A percentile compares a stretch with the other conserved stretches of the same genome.
phyloP scores from a whole-genome alignment of 176 grass and related monocot species.

The Oryza nivara region DNA sequence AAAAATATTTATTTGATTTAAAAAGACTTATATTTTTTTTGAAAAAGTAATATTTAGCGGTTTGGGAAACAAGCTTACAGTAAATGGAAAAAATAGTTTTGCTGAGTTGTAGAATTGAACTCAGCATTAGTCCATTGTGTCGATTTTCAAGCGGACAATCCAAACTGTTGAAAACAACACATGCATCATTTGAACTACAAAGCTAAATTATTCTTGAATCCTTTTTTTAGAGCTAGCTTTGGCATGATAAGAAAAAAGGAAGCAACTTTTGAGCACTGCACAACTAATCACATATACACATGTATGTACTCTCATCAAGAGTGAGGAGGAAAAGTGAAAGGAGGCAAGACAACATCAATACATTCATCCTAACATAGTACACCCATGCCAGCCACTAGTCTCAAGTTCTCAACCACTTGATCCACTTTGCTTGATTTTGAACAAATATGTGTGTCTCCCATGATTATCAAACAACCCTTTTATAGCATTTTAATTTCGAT shows the following conservation, averaged over 20 bases:
- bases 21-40: too few species aligned
- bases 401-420: neutral
- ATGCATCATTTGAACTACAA: neutral
- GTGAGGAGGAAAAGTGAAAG: neutral
- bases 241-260: neutral
- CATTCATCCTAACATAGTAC: neutral
- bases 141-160: neutral
- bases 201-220: neutral
- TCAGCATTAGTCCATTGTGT: neutral
- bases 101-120: too few species aligned
- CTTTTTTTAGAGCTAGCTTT: neutral
- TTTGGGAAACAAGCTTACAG: too few species aligned
- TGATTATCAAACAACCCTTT: neutral
- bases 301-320: neutral
- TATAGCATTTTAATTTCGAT: neutral
- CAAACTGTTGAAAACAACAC: neutral
- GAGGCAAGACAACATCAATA: neutral
- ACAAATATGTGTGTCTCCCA: neutral
- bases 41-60: too few species aligned
- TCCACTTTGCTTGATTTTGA: neutral
- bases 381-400: neutral
- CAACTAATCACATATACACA: neutral
- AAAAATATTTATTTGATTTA: too few species aligned
- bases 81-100: too few species aligned
- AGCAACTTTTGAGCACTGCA: neutral